Evolutionary conservation across 345 rosid species (phyloP).

Genomic region (Eucalyptus sp.): DNA sequence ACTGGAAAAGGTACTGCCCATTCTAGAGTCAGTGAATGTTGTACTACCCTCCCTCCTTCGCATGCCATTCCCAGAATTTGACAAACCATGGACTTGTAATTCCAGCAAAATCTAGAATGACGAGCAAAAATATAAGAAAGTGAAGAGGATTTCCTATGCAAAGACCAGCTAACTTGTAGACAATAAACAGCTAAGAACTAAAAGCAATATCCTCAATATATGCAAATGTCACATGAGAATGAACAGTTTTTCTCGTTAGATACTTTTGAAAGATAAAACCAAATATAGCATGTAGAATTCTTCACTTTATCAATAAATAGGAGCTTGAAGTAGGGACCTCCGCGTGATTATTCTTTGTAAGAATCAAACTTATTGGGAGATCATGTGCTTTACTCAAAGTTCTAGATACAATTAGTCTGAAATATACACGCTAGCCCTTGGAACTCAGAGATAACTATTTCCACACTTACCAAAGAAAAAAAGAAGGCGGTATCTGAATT

Average conservation of each 20-base stretch:
- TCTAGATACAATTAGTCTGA: background rate
- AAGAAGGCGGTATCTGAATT: background rate
- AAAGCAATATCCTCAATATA: background rate
- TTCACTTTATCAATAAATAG: background rate
- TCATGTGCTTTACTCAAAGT: background rate
- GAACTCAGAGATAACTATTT: background rate
- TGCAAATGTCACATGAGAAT: background rate
- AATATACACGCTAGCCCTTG: background rate
- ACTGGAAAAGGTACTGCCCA: conserved; percentile 1
- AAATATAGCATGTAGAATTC: background rate
- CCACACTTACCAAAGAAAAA: background rate
- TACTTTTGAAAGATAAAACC: background rate
- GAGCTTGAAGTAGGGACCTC: background rate
- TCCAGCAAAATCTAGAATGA: conserved; percentile 32
- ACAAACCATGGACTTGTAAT: conserved; percentile 53
- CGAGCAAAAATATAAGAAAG: background rate
- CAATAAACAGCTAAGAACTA: background rate
- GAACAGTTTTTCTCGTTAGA: background rate
- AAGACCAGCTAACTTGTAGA: background rate
- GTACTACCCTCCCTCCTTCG: conserved; percentile 9
- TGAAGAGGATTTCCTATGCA: background rate
- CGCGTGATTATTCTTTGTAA: background rate
- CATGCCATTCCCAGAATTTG: conserved; percentile 16
- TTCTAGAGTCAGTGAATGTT: background rate
- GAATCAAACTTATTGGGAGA: background rate